Percentiles rank a stretch among this genome's conserved stretches.
These are phyloP conservation scores for Fusarium piperis DNA, from an alignment of 2,329 filamentous ascomycete species.

Conservation along the genomic window DNA sequence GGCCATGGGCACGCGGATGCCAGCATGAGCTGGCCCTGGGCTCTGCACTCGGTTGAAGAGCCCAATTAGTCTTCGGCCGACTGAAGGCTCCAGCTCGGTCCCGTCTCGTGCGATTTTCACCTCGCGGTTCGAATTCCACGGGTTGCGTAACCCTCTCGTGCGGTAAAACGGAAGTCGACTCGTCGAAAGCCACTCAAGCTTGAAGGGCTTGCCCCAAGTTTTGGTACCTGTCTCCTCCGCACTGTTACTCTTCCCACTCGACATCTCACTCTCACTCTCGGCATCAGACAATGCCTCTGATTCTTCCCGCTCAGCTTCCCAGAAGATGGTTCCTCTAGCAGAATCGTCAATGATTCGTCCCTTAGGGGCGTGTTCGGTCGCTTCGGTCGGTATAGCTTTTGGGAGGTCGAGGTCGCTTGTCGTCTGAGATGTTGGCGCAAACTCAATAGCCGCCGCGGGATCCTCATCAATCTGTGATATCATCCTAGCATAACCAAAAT, in stretches of 20 bases:
- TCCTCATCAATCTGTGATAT: slow-evolving; percentile 83
- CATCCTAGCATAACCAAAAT: slow-evolving; percentile 96
- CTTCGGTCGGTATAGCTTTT: slow-evolving; percentile 81
- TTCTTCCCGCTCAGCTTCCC: slow-evolving; percentile 80
- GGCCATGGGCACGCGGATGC: slow-evolving; percentile 45
- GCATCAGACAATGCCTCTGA: slow-evolving; percentile 56
- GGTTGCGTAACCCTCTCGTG: slow-evolving; percentile 86
- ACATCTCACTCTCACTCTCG: slow-evolving; percentile 52
- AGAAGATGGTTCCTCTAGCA: slow-evolving; percentile 94
- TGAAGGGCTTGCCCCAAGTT: slow-evolving; percentile 91
- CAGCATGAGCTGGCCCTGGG: slow-evolving; percentile 45
- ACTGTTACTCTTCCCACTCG: slow-evolving; percentile 52
- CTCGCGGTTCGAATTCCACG: slow-evolving; percentile 94
- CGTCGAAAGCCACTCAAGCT: slow-evolving; percentile 89
- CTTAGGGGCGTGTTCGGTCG: slow-evolving; percentile 80
- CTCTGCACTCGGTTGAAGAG: slow-evolving; percentile 75
- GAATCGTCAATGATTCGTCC: slow-evolving; percentile 94
- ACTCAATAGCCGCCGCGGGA: slow-evolving; percentile 73
- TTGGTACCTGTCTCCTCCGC: slow-evolving; percentile 62
- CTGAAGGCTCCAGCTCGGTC: slow-evolving; percentile 86
- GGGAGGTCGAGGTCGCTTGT: slow-evolving; percentile 72
- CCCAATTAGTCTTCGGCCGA: slow-evolving; percentile 79
- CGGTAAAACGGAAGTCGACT: slow-evolving; percentile 86
- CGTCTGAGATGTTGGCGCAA: slow-evolving; percentile 71
- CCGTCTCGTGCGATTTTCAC: slow-evolving; percentile 96